Conservation (phyloP, 2,329 filamentous ascomycete species). For the Grosmannia huntii region DNA sequence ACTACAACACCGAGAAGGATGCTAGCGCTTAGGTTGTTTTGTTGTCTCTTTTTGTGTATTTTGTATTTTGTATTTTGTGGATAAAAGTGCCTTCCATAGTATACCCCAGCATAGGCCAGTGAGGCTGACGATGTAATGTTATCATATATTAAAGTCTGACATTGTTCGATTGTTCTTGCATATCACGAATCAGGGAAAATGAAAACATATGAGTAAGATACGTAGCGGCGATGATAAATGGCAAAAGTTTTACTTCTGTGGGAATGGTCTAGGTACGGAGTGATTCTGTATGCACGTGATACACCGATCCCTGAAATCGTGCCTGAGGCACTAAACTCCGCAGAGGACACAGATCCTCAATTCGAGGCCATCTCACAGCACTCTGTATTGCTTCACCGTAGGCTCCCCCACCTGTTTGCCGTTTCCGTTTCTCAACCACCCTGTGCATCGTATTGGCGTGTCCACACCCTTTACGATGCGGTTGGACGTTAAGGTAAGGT, state of each 20-base stretch:
- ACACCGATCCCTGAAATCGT: neutral
- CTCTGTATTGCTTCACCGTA: conserved; percentile 1
- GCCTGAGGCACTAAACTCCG: conserved; percentile 5
- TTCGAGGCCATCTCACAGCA: neutral
- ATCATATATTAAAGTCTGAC: too few relatives aligned
- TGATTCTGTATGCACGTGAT: neutral
- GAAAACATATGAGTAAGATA: too few relatives aligned
- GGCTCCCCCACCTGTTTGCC: neutral
- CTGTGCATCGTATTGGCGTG: conserved; percentile 1
- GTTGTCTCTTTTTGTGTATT: neutral
- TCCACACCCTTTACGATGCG: conserved; percentile 12
- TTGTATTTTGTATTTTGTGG: neutral
- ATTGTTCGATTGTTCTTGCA: too few relatives aligned
- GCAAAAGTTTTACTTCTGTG: too few relatives aligned
- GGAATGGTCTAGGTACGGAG: too few relatives aligned
- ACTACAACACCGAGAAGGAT: conserved; percentile 3
- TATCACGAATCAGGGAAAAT: too few relatives aligned
- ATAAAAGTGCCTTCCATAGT: too few relatives aligned
- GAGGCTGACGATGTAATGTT: too few relatives aligned
- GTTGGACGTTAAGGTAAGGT: conserved; percentile 13
- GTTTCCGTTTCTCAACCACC: neutral
- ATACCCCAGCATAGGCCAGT: too few relatives aligned
- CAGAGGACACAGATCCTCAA: conserved; percentile 5
- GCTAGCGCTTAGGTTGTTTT: neutral
- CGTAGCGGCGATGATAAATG: too few relatives aligned